A percentile compares a stretch with the other conserved stretches of the same genome.
phyloP scores from a whole-genome alignment of 164 flowering plant genomes.

The Tetrastigma voinierianum region DNA sequence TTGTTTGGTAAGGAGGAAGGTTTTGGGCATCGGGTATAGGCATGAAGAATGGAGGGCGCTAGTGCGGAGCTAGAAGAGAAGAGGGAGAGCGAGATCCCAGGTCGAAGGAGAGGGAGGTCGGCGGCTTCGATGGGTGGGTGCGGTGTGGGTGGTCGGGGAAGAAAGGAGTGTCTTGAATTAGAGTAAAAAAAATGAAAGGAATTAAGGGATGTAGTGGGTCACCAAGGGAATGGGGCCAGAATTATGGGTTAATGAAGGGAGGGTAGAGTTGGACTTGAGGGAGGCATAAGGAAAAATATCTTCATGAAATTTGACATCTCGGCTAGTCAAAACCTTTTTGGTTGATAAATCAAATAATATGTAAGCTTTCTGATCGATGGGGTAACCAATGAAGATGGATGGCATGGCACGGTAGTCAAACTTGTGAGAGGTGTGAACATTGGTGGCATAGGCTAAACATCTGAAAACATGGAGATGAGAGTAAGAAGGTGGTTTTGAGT shows the following conservation, averaged over 20 bases:
- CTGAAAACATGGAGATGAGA: no score
- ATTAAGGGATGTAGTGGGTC: not conserved
- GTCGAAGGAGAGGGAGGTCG: not conserved
- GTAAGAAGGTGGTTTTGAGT: not conserved
- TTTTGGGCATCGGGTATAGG: no score
- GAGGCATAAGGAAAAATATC: constrained; percentile 2
- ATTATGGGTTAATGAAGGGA: not conserved
- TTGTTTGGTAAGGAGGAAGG: no score
- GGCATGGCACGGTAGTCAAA: not conserved
- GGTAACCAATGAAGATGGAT: not conserved
- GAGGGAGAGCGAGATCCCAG: not conserved
- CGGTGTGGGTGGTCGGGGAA: no score
- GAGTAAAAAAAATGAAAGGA: no score
- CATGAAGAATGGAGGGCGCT: not conserved
- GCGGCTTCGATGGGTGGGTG: no score
- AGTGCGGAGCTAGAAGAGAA: not conserved
- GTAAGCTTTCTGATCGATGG: not conserved
- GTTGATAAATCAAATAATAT: constrained; percentile 4
- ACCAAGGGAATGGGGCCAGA: not conserved
- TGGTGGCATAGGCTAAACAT: no score
- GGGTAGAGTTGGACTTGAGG: not conserved
- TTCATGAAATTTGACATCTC: constrained; percentile 1
- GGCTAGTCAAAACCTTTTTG: not conserved
- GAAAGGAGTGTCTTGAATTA: no score
- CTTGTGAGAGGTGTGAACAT: not conserved